These are phyloP conservation scores for Lasiosphaeria hispida DNA, from an alignment of 495 filamentous ascomycete species.

Conservation along the genomic window DNA sequence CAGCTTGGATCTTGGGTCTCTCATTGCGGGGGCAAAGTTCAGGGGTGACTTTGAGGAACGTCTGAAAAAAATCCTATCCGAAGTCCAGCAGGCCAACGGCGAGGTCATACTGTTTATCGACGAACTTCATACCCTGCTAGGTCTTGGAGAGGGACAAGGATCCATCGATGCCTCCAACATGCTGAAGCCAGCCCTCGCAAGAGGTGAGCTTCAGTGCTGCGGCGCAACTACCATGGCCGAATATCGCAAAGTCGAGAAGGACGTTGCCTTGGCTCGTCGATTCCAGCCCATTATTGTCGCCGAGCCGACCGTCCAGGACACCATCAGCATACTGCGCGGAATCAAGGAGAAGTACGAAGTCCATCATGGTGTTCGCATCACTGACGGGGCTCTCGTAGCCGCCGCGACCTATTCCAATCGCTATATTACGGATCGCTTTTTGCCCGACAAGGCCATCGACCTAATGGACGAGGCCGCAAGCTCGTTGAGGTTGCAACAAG, in stretches of 20 bases:
- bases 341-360: constrained; percentile 98
- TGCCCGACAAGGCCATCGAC: constrained; percentile 97
- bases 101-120: constrained; percentile 93
- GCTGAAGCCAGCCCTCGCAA: constrained; percentile 86
- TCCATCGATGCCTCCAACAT: constrained; percentile 96
- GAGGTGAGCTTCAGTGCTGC: constrained; percentile 92
- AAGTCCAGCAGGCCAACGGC: constrained; percentile 85
- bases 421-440: constrained; percentile 93
- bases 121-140: constrained; percentile 87
- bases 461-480: constrained; percentile 95
- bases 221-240: constrained; percentile 92
- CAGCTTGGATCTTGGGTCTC: constrained; percentile 77
- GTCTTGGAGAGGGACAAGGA: constrained; percentile 90
- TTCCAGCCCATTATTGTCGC: constrained; percentile 91
- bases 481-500: constrained; percentile 85
- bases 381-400: constrained; percentile 86
- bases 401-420: constrained; percentile 91
- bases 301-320: constrained; percentile 87
- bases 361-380: constrained; percentile 92
- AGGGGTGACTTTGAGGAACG: constrained; percentile 95
- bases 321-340: constrained; percentile 91
- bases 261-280: constrained; percentile 84
- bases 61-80: constrained; percentile 83
- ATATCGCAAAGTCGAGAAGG: constrained; percentile 91
- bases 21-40: constrained; percentile 96